Evolutionary conservation across 2,329 filamentous ascomycete genomes (phyloP), one percentile per base, ranked within the genome.

Genomic region (Botrytis galanthina): DNA sequence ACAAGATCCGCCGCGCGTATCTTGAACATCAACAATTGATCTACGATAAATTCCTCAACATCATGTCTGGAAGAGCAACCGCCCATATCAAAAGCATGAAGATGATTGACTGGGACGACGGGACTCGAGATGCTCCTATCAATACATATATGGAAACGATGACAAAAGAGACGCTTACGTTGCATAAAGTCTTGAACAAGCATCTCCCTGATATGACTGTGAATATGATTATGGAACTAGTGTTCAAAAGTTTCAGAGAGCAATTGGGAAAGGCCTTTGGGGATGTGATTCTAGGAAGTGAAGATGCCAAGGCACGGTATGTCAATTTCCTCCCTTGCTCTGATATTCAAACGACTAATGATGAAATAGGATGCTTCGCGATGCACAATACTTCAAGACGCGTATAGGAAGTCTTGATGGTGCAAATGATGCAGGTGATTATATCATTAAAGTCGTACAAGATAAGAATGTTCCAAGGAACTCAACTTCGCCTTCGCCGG

Each of bases 11-110:
- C 32, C 74, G 78, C 60, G 73, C 76, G 29, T 78, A 77, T 73
- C 89, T 92, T 76, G 91, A 93, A 78, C 91, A 93, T 78, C 91
- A 93, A 78, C 86, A 86, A 60, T 89, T 89, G 26, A 93, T 93
- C 70, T 90, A 92, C 77, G 91, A 92, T 74, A 93, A 93, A 78
- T 83, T 93, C 4, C 89, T 92, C 16, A 91, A 92, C 73, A 93
- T 93, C 71, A 92, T 93, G 88, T 87, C 87, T 46, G 86, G 86
- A 32, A 86, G 91, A 35, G 89, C 90, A 4, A 84, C 86, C 3
- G 83, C 88, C 5, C 90, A 92, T 78, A 87, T 91, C 61, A 88
- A 87, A 74, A 84, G 87, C 12, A 89, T 93, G 85, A 88, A 87
- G 77, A 87, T 87, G 75, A 87, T 92, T 62, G 85, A 92, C 74